phyloP scores from a whole-genome alignment of 2,329 filamentous ascomycete species.

The Trichoderma brevicompactum region DNA sequence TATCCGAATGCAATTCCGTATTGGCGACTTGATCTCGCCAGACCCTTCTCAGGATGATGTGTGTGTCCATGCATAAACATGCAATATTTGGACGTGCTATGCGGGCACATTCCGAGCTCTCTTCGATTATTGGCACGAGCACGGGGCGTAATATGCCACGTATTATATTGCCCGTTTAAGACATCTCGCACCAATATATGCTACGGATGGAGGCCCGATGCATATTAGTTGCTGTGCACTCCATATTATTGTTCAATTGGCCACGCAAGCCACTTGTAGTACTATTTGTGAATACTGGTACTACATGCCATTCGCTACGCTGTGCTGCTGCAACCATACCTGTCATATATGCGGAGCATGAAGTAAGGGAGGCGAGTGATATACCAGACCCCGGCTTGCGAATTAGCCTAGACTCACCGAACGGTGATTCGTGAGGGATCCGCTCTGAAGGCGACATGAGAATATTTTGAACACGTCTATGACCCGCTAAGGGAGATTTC shows the following conservation, averaged over 20 bases:
- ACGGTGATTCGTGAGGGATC: constrained; percentile 27
- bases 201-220: background rate
- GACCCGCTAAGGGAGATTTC: constrained; percentile 18
- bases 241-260: background rate
- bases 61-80: background rate
- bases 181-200: background rate
- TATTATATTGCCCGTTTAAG: background rate
- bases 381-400: constrained; percentile 1
- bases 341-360: constrained; percentile 13
- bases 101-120: background rate
- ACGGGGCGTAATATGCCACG: background rate
- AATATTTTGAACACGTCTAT: constrained; percentile 18
- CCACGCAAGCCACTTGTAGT: background rate
- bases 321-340: constrained; percentile 1
- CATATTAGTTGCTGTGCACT: background rate
- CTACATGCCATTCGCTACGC: background rate
- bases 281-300: constrained; percentile 2
- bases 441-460: constrained; percentile 22
- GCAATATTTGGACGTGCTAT: background rate
- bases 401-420: constrained; percentile 16
- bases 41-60: background rate
- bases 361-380: constrained; percentile 18
- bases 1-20: background rate
- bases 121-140: background rate
- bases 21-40: constrained; percentile 7